These are phyloP conservation scores for Clarireedia hainanense DNA, from an alignment of 2,329 filamentous ascomycete genomes.

Conservation along the genomic window DNA sequence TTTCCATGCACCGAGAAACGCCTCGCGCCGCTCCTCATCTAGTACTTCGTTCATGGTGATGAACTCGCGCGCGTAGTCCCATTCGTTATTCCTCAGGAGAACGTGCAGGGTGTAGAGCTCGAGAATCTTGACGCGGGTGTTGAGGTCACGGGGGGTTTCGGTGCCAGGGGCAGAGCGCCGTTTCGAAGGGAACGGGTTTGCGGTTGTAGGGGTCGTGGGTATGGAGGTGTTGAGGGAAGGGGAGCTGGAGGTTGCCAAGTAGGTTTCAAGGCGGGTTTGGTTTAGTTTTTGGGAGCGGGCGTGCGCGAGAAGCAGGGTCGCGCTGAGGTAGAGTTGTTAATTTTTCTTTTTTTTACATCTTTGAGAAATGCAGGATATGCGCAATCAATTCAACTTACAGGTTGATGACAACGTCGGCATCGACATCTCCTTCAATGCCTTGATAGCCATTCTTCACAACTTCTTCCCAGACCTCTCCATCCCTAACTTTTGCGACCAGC, in stretches of 20 bases:
- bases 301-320: constrained; percentile 85
- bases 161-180: constrained; percentile 43
- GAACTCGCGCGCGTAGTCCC: constrained; percentile 91
- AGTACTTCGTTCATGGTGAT: constrained; percentile 79
- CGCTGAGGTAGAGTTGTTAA: constrained; percentile 43
- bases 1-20: constrained; percentile 79
- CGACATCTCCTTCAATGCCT: constrained; percentile 81
- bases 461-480: constrained; percentile 91
- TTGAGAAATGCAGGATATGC: constrained; percentile 1
- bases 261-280: constrained; percentile 81
- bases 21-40: constrained; percentile 84
- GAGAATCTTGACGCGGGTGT: constrained; percentile 80
- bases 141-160: constrained; percentile 76
- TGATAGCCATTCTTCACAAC: constrained; percentile 82
- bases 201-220: constrained; percentile 55
- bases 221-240: constrained; percentile 67
- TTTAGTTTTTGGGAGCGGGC: constrained; percentile 76
- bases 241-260: constrained; percentile 68
- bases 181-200: constrained; percentile 30
- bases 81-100: constrained; percentile 86
- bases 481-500: constrained; percentile 75
- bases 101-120: constrained; percentile 95
- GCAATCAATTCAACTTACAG: constrained; percentile 44
- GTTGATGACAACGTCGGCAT: constrained; percentile 89
- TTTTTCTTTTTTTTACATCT: constrained; percentile 8